Percentiles rank a stretch among this genome's conserved stretches.
Conservation (phyloP, 306 rosid species). For the Quillaja saponaria region DNA sequence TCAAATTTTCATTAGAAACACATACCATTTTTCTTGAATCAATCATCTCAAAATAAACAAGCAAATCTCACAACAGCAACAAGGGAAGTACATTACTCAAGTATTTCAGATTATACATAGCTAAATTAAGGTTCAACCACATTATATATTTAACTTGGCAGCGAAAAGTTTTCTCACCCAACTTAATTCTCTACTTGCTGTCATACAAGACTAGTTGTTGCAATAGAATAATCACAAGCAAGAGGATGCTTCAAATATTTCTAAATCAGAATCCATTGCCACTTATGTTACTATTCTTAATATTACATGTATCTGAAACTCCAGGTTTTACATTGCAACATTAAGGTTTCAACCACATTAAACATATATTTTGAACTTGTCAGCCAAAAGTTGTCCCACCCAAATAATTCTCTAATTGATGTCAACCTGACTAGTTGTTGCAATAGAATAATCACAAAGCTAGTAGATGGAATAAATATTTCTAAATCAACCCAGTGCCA, state of each 20-base stretch:
- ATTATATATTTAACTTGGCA: neutral
- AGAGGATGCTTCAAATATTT: neutral
- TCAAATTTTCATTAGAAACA: neutral
- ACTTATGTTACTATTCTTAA: neutral
- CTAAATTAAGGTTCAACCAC: slow-evolving; percentile 15
- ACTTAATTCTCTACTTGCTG: neutral
- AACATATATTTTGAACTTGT: neutral
- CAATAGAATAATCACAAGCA: neutral
- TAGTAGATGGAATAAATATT: neutral
- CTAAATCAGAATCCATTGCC: neutral
- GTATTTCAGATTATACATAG: slow-evolving; percentile 5
- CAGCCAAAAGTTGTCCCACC: neutral
- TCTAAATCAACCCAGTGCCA: neutral
- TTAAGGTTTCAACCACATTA: slow-evolving; percentile 15
- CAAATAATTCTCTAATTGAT: neutral
- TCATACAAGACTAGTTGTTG: neutral
- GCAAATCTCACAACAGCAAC: neutral
- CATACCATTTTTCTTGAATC: neutral
- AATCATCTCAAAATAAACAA: neutral
- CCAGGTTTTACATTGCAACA: slow-evolving; percentile 3
- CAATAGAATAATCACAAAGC: neutral
- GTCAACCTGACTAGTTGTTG: neutral
- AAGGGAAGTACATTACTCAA: neutral
- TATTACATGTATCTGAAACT: neutral
- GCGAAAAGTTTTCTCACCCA: neutral